Conservation (phyloP, 2,329 filamentous ascomycete species). For the Coniochaeta hoffmannii region DNA sequence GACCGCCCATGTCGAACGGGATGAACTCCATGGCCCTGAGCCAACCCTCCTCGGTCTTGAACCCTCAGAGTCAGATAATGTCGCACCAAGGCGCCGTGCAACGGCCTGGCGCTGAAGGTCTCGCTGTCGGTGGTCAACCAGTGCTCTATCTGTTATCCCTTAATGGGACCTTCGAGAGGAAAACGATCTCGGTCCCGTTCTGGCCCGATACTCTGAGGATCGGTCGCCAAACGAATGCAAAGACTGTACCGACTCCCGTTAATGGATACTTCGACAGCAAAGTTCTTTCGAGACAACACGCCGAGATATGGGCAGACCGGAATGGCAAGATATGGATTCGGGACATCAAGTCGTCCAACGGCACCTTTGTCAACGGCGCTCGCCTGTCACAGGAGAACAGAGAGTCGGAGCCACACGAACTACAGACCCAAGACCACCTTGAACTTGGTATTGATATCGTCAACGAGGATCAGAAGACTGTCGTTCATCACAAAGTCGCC, state of each 20-base stretch:
- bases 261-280: constrained; percentile 99
- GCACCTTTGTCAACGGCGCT: constrained; percentile 92
- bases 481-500: constrained; percentile 96
- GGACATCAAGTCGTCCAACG: constrained; percentile 97
- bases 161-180: constrained; percentile 94
- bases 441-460: constrained; percentile 98
- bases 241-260: constrained; percentile 80
- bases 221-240: constrained; percentile 93
- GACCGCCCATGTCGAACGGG: constrained; percentile 32
- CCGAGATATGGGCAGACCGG: constrained; percentile 83
- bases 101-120: constrained; percentile 59
- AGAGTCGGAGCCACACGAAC: constrained; percentile 90
- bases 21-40: constrained; percentile 35
- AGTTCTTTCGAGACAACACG: constrained; percentile 90
- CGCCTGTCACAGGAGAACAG: constrained; percentile 88
- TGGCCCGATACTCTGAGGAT: constrained; percentile 92
- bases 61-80: constrained; percentile 29
- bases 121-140: constrained; percentile 55
- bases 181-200: constrained; percentile 89
- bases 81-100: constrained; percentile 37
- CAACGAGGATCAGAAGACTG: constrained; percentile 95
- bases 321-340: constrained; percentile 92
- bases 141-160: constrained; percentile 82
- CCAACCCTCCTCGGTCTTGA: constrained; percentile 27
- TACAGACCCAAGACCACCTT: constrained; percentile 84